Base-by-base conservation (phyloP, 106 monocot species). In the Dendrobium nobile region DNA sequence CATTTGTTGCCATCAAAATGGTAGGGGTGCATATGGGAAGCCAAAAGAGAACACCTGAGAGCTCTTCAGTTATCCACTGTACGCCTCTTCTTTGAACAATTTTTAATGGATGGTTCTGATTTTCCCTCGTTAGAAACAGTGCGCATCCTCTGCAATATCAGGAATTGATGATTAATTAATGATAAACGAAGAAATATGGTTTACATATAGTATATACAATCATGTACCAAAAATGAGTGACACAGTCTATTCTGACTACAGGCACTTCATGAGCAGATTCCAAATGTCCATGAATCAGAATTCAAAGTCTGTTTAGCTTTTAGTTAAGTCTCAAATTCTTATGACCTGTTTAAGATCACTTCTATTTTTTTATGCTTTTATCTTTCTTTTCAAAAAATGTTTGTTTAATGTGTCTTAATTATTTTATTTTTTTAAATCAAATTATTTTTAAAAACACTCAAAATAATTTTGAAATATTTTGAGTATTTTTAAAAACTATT, bases 21-120 rank as follows among this genome's bases (percentile, higher is more conserved):
- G 61, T 7, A 22, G 61, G 22, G 8, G 3, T 6, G 19, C 2
- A 4, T 1, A 7, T 54, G 54, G 54, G 54, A 54, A 54, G 2
- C 13, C 13, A 16, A 9, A 10, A 61, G n/a, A 61, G n/a, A n/a
- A 20, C 7, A n/a, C 7, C 22, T 22, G 22, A 61, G 22, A 22
- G 61, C 22, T 61, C 61, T 61, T 61, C 61, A 61, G 61, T 1
- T 22, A 61, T 61, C 61, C 61, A 22, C 22, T 19, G 31, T 41
- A 20, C 74, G 74, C 20, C 74, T 74, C 74, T 74, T 74, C 74
- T 74, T 74, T 42, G 74, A 9, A 20, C 19, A 18, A 19, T n/a
- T 74, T 74, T 43, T 18, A 41, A 43, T n/a, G 42, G 74, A 43
- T 9, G 42, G 19, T 43, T 74, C 42, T 16, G 33, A 33, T 43